Base-by-base conservation (phyloP, 2,329 filamentous ascomycete genomes). In the Passalora sequoiae region DNA sequence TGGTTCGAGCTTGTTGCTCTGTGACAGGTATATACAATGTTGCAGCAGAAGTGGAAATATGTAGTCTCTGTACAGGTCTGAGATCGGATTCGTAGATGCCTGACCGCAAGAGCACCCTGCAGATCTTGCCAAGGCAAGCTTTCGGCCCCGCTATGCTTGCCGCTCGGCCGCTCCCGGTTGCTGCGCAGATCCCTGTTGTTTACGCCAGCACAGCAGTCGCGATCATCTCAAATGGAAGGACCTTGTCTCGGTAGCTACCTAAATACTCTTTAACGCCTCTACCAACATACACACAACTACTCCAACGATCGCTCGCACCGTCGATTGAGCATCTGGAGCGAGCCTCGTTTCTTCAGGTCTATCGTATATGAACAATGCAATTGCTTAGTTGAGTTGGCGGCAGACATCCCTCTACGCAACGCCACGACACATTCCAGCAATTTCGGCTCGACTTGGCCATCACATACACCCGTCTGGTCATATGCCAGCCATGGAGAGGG, bases 401-500 rank as follows among this genome's bases (percentile, higher is more conserved):
- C 29, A 27, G 5, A 28, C 25, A 19, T 10, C 1, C 13, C n/a
- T 31, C n/a, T 16, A 31, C 7, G 13, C 17, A 10, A 7, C 29
- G 35, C 39, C 42, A 27, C 42, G 28, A 35, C 38, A 38, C 38
- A 41, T 46, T 41, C 43, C 43, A 45, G 43, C 42, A 45, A 49
- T 44, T 42, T 54, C 46, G 46, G 42, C 49, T 38, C 42, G 42
- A 43, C 31, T 43, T 24, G 35, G 21, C 36, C 37, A 48, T 40
- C 41, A 38, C 33, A 29, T 37, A 44, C 13, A 25, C 19, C 32
- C 21, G 27, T 27, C 38, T 38, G 29, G 22, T 29, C 31, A 32
- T 22, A 51, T 53, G 52, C 41, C 50, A 32, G 43, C 38, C 29
- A 44, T 44, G 39, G 47, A 50, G 21, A 39, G 50, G 46, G 53